phyloP scores from a whole-genome alignment of 2,329 filamentous ascomycete genomes.

The Pleochaeta shiraiana region DNA sequence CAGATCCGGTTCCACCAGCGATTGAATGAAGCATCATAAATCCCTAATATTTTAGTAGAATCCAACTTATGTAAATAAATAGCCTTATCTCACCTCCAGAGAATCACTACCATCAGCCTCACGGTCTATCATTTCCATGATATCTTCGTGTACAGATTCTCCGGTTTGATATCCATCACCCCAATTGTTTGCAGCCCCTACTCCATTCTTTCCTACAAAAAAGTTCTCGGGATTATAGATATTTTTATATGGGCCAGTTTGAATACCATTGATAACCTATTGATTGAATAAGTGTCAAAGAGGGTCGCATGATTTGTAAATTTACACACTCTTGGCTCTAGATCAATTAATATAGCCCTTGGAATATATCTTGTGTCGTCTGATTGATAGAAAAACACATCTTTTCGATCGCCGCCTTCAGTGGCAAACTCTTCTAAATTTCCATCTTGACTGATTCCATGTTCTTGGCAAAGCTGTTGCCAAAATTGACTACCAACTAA shows the following conservation, averaged over 20 bases:
- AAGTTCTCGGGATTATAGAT: slow-evolving; percentile 99
- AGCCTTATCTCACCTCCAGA: slow-evolving; percentile 41
- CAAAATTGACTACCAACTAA: slow-evolving; percentile 93
- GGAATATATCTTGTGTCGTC: slow-evolving; percentile 98
- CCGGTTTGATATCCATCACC: slow-evolving; percentile 88
- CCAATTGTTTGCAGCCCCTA: slow-evolving; percentile 96
- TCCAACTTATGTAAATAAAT: neutral
- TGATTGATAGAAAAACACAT: slow-evolving; percentile 99
- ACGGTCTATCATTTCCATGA: slow-evolving; percentile 98
- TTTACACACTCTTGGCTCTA: slow-evolving; percentile 59
- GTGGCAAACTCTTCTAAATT: slow-evolving; percentile 97
- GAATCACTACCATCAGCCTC: slow-evolving; percentile 97
- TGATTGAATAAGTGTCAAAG: slow-evolving; percentile 7
- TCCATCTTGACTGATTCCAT: slow-evolving; percentile 92
- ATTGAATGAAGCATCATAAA: slow-evolving; percentile 99
- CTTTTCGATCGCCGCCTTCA: slow-evolving; percentile 92
- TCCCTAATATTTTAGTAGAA: slow-evolving; percentile 30
- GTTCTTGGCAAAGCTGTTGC: slow-evolving; percentile 96
- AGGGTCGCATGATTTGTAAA: neutral
- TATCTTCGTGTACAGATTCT: slow-evolving; percentile 81
- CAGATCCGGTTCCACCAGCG: slow-evolving; percentile 87
- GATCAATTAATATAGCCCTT: slow-evolving; percentile 79
- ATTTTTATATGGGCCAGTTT: slow-evolving; percentile 85
- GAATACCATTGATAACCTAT: slow-evolving; percentile 73
- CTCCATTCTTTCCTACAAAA: slow-evolving; percentile 83